Evolutionary conservation across 257 asterid genomes (phyloP), one percentile per base, ranked within the genome.

Genomic region (Nicotiana tabacum): DNA sequence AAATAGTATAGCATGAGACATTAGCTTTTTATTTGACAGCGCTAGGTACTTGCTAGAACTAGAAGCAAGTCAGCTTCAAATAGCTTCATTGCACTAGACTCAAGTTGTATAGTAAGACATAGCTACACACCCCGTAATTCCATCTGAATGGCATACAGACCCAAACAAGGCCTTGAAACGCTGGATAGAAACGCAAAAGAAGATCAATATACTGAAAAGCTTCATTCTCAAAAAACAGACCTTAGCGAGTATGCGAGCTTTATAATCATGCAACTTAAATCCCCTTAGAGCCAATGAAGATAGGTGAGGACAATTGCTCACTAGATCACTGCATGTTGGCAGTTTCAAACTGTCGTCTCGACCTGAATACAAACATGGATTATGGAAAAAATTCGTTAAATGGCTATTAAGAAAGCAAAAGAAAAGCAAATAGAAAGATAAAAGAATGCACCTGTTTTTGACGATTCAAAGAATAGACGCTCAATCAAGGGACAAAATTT

Each of bases 291-390:
- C 87, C 86, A 95, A 70, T 67, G 92, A 91, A 56, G 93, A 88
- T 65, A 95, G 66, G 83, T 87, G 32, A 24, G 92, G 95, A 85
- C 98, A 93, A 83, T 83, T 90, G 24, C 72, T 87, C 83, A 92
- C 96, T 30, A 93, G 86, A 83, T 90, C 95, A 82, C 65, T 74
- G 89, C 98, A 93, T 27, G 96, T 89, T 21, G 87, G 88, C 84
- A 90, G 66, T 84, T 90, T 93, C 84, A 95, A 92, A 87, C 94
- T 92, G 91, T 91, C 94, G 86, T 95, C 98, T 87, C 94, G 89
- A 84, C 98, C 98, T 93, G 91, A 74, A 81, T 65, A 77, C 17
- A 46, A 83, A 17, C 17, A 58, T 46, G 82, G 77, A 35, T 81
- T 87, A 67, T 86, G 90, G 35, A 87, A 83, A 77, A 46, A 78